Conservation (phyloP, 371 early-diverging fungal species). For the Mortierella sp. region DNA sequence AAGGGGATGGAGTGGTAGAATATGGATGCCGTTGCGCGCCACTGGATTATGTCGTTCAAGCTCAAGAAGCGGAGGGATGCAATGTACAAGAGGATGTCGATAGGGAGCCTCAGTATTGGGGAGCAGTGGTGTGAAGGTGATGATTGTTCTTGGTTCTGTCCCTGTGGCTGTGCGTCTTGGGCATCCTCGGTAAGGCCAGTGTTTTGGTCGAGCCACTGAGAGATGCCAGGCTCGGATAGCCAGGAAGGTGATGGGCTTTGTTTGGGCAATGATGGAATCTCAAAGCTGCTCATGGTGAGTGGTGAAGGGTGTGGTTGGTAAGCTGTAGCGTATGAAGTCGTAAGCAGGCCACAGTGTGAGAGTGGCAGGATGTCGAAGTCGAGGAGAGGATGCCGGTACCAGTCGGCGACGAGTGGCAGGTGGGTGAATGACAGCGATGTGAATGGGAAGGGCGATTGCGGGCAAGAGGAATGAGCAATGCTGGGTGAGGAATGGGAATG, state of each 20-base stretch:
- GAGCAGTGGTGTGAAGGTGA: conserved; percentile 4
- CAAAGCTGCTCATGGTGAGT: conserved; percentile 6
- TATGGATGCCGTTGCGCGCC: conserved; percentile 44
- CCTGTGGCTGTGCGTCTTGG: neutral
- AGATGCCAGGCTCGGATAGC: conserved; percentile 11
- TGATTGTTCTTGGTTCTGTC: conserved; percentile 3
- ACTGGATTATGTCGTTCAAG: conserved; percentile 43
- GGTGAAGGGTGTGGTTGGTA: neutral
- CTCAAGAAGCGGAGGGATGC: conserved; percentile 43
- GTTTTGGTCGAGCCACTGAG: conserved; percentile 2
- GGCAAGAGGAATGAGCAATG: no score
- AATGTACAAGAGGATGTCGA: conserved; percentile 44
- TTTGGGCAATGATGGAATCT: conserved; percentile 6
- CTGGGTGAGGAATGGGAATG: no score
- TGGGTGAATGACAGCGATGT: no score
- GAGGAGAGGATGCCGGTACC: no score
- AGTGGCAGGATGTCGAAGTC: no score
- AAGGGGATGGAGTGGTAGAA: conserved; percentile 44
- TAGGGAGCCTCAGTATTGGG: conserved; percentile 25
- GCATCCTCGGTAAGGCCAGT: neutral
- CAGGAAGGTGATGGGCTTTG: conserved; percentile 6
- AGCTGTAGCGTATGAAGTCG: neutral
- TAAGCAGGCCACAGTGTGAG: no score
- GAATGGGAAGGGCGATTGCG: no score
- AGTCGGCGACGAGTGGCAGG: no score